Conservation (phyloP, 768 basidiomycete species). For the Lentinula aciculospora region DNA sequence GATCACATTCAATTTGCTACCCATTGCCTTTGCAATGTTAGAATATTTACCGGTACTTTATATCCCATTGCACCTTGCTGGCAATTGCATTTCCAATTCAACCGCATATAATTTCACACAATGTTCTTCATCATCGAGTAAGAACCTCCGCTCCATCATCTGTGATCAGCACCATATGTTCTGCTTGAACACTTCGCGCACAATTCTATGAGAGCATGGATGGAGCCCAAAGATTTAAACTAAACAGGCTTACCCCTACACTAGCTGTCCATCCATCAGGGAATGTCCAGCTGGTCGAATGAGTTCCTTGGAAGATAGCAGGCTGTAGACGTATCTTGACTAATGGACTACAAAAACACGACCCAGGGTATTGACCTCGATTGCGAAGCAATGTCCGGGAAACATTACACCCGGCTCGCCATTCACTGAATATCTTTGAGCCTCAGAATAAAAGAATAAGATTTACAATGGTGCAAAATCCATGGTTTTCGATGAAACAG, state of each 20-base stretch:
- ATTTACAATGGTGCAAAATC: conserved; percentile 69
- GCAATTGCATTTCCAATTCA: no score
- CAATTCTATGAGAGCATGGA: conserved; percentile 50
- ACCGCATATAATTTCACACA: not conserved
- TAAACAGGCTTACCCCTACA: conserved; percentile 53
- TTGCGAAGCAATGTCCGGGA: conserved; percentile 88
- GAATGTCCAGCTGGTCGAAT: conserved; percentile 69
- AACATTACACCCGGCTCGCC: conserved; percentile 78
- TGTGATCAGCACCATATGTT: conserved; percentile 87
- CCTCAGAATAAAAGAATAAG: not conserved
- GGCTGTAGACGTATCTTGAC: conserved; percentile 39
- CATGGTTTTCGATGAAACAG: conserved; percentile 74
- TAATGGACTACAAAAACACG: not conserved
- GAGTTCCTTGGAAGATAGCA: conserved; percentile 66
- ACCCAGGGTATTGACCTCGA: conserved; percentile 60
- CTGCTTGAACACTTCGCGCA: conserved; percentile 78
- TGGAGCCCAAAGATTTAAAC: not conserved
- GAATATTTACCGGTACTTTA: no score
- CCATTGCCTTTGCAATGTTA: no score
- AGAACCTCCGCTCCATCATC: conserved; percentile 73
- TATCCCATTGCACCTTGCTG: no score
- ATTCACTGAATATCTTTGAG: conserved; percentile 47
- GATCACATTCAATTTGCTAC: no score
- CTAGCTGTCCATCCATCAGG: conserved; percentile 94
- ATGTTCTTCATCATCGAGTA: conserved; percentile 33